Evolutionary conservation across 2,329 filamentous ascomycete genomes (phyloP).

Genomic region (Pseudogymnoascus sp.): DNA sequence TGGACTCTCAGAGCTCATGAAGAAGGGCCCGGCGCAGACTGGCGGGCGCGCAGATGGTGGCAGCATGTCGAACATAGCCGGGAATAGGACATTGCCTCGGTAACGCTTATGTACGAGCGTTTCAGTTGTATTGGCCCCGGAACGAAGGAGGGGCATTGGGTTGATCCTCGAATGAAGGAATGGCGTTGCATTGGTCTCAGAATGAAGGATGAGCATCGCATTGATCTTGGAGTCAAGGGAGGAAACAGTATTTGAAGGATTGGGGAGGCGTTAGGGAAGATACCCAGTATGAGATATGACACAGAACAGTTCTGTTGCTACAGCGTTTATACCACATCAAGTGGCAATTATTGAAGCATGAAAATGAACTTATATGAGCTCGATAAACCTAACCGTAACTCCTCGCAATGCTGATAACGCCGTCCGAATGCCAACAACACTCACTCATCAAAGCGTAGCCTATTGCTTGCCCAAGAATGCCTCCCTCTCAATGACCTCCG

Average conservation of each 20-base stretch:
- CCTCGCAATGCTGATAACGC: constrained; percentile 22
- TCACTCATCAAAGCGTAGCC: not conserved
- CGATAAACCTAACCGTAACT: constrained; percentile 14
- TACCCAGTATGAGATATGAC: not conserved
- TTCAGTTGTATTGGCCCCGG: not conserved
- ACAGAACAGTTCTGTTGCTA: not conserved
- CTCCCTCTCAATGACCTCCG: constrained; percentile 89
- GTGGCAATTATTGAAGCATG: not conserved
- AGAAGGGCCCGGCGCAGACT: constrained; percentile 42
- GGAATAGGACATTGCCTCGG: constrained; percentile 11
- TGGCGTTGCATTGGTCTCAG: not conserved
- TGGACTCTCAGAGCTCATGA: constrained; percentile 64
- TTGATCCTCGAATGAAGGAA: not conserved
- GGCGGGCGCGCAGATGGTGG: not conserved
- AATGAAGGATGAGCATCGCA: too few relatives aligned
- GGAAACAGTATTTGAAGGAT: not conserved
- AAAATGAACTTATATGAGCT: constrained; percentile 7
- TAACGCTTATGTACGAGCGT: not conserved
- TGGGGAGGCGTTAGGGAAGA: not conserved
- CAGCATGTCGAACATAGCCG: not conserved
- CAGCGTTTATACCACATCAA: not conserved
- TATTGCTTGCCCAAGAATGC: constrained; percentile 48
- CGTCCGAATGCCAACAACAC: constrained; percentile 8
- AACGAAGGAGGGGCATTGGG: not conserved
- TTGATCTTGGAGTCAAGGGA: not conserved